phyloP scores from a whole-genome alignment of 345 rosid species.

The Citrus maxima region DNA sequence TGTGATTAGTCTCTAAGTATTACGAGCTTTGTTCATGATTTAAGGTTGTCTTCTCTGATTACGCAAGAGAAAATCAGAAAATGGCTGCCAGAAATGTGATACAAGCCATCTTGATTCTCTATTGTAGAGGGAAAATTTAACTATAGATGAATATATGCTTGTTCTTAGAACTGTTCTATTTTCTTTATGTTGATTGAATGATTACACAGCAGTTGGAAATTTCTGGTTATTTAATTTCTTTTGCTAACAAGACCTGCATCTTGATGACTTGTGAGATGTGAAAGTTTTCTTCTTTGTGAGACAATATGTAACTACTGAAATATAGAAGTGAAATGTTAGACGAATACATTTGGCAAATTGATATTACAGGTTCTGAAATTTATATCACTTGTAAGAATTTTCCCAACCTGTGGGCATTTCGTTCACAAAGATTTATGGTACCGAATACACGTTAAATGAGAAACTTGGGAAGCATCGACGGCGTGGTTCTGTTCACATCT shows the following conservation, averaged over 20 bases:
- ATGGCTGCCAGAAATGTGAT: not conserved
- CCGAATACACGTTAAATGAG: not conserved
- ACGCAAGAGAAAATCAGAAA: not conserved
- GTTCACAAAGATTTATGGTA: constrained; percentile 1
- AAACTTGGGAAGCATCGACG: not conserved
- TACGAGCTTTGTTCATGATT: not conserved
- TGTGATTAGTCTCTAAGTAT: not conserved
- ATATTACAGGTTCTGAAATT: not conserved
- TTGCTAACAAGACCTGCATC: not conserved
- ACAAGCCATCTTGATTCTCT: not conserved
- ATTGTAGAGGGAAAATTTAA: constrained; percentile 1
- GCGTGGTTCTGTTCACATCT: not conserved
- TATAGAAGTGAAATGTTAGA: not conserved
- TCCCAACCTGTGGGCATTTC: not conserved
- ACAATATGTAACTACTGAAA: not conserved
- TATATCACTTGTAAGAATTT: not conserved
- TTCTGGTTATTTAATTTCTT: too few species aligned
- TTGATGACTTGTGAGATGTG: not conserved
- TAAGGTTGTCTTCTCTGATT: not conserved
- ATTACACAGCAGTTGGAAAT: not conserved
- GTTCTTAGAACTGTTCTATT: not conserved
- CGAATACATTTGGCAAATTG: not conserved
- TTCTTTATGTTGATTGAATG: not conserved
- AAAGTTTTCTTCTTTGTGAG: not conserved
- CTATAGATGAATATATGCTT: not conserved